Evolutionary conservation across 306 rosid species (phyloP), one percentile per base, ranked within the genome.

Genomic region (Phaseolus lunatus): DNA sequence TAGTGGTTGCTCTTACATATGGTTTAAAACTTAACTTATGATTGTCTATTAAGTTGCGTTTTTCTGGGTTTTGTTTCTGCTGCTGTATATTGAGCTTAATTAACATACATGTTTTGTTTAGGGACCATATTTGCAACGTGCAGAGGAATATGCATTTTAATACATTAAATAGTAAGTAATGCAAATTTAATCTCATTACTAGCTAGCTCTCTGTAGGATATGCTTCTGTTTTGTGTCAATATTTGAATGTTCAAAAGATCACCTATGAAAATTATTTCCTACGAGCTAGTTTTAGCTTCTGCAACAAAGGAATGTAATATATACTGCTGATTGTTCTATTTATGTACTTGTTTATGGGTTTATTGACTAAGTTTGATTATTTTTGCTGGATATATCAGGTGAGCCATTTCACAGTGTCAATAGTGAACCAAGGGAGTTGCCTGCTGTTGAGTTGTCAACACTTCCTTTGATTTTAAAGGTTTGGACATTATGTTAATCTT

Each of bases 391-490:
- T 56, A 47, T 85, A 49, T 85, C 76, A 94, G 98, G 81, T 63
- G 98, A 88, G 78, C 80, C 98, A 70, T 90, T 87, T 85, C 96
- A 90, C 72, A 80, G 86, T 79, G 86, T 86, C 70, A 94, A 86
- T 75, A 84, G 93, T 67, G 97, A 92, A 85, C 80, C 92, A 65
- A 94, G 92, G 83, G 98, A 94, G 76, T 88, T 92, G 87, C 98
- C 98, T 68, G 92, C 88, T 16, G 86, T 94, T 50, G 97, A 90
- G 80, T 87, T 92, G 54, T 86, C 97, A 11, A 89, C 96, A 71
- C 97, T 94, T 74, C 97, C 96, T 54, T 71, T 89, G 73, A 85
- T 94, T 80, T 95, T 88, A 35, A 94, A 94, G 97, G 98, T 93
- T 73, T 78, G 54, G 62, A 43, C 49, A 29, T 73, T 89, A 44